Conservation (phyloP, 441 rosid genomes). For the Cnidoscolus chayamansa region DNA sequence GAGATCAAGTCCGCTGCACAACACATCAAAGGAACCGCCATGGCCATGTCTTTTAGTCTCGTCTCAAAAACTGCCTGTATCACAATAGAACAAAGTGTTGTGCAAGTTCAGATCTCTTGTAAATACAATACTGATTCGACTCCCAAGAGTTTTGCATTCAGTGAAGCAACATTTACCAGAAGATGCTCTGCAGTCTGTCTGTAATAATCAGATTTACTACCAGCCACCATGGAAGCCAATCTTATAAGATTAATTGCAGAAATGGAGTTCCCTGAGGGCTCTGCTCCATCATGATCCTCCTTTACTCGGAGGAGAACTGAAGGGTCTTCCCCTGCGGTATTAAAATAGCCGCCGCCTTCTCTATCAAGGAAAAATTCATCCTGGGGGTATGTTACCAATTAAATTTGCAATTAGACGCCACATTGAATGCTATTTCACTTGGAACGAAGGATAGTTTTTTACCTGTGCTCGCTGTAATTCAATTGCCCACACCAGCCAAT, state of each 20-base stretch:
- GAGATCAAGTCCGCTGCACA: slow-evolving; percentile 75
- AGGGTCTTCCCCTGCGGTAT: slow-evolving; percentile 83
- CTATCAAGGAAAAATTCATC: slow-evolving; percentile 82
- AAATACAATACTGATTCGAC: background rate
- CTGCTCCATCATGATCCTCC: slow-evolving; percentile 98
- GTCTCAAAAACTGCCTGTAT: slow-evolving; percentile 70
- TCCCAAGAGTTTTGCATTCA: background rate
- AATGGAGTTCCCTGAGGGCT: slow-evolving; percentile 93
- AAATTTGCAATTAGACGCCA: slow-evolving; percentile 5
- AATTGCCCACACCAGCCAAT: slow-evolving; percentile 78
- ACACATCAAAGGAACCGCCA: slow-evolving; percentile 92
- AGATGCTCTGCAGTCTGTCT: slow-evolving; percentile 69
- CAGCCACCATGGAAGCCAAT: slow-evolving; percentile 64
- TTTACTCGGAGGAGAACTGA: slow-evolving; percentile 87
- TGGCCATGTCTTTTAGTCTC: slow-evolving; percentile 68
- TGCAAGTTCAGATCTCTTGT: background rate
- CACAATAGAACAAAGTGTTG: background rate
- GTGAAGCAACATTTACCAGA: slow-evolving; percentile 41
- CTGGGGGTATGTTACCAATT: slow-evolving; percentile 34
- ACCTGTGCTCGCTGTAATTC: slow-evolving; percentile 79
- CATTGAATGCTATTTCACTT: background rate
- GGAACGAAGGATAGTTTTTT: slow-evolving; percentile 21
- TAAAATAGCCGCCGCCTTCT: slow-evolving; percentile 90
- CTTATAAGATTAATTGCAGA: slow-evolving; percentile 80
- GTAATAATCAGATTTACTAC: slow-evolving; percentile 51